phyloP scores from a whole-genome alignment of 169 alveolate species.

The Cryptosporidium parvum region DNA sequence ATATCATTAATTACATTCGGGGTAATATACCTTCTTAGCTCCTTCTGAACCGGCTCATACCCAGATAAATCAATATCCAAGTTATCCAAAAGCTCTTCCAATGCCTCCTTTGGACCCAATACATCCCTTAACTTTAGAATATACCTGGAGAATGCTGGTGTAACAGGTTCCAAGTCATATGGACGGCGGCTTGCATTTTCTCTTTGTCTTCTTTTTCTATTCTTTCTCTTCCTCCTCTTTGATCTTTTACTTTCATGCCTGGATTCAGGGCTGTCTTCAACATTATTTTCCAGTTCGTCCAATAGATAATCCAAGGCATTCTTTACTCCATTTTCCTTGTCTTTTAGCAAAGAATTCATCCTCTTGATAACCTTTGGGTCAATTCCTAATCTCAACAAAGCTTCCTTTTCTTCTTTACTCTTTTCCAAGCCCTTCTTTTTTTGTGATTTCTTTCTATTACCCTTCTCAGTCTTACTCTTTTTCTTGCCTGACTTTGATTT shows the following conservation, averaged over 20 bases:
- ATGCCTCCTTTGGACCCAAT: slow-evolving; percentile 65
- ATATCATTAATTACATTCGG: slow-evolving; percentile 20
- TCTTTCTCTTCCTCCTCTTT: slow-evolving; percentile 31
- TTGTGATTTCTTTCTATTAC: background rate
- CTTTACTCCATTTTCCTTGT: slow-evolving; percentile 34
- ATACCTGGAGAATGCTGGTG: slow-evolving; percentile 62
- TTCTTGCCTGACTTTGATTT: background rate
- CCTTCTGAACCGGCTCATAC: slow-evolving; percentile 18
- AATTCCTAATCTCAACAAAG: slow-evolving; percentile 21
- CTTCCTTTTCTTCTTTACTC: slow-evolving; percentile 32
- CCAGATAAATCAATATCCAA: slow-evolving; percentile 41
- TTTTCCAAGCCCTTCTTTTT: slow-evolving; percentile 22
- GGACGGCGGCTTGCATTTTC: slow-evolving; percentile 1
- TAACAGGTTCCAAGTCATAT: slow-evolving; percentile 68
- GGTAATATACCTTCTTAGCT: slow-evolving; percentile 20
- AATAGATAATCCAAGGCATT: slow-evolving; percentile 56
- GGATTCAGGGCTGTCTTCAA: background rate
- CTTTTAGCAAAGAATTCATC: slow-evolving; percentile 30
- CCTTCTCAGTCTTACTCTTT: background rate
- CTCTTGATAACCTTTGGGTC: slow-evolving; percentile 40
- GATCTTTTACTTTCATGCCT: background rate
- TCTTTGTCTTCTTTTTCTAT: background rate
- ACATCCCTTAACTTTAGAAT: slow-evolving; percentile 40
- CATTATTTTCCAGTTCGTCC: slow-evolving; percentile 29
- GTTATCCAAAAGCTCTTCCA: slow-evolving; percentile 43